phyloP scores from a whole-genome alignment of 345 rosid species.

The Turritis glabra region DNA sequence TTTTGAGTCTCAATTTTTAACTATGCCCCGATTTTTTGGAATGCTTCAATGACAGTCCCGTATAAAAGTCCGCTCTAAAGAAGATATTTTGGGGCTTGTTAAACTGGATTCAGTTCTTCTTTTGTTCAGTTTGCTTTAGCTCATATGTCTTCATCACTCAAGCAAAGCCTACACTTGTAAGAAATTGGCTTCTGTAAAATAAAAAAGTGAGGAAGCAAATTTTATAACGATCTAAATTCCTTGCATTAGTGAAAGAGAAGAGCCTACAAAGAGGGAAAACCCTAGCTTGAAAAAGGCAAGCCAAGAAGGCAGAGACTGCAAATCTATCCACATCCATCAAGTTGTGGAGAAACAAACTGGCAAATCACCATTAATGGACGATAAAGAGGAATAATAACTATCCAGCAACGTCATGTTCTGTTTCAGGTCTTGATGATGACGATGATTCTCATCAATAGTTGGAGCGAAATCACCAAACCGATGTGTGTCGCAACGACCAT shows the following conservation, averaged over 20 bases:
- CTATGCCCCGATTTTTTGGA: background rate
- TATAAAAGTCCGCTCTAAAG: no score
- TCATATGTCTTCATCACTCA: background rate
- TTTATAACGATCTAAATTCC: background rate
- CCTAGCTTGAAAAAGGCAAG: slow-evolving; percentile 26
- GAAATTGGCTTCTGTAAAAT: background rate
- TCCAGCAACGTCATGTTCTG: slow-evolving; percentile 35
- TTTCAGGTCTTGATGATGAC: slow-evolving; percentile 13
- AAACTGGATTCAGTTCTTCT: background rate
- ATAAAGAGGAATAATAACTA: slow-evolving; percentile 24
- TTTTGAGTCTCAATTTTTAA: background rate
- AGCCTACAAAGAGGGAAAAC: slow-evolving; percentile 21
- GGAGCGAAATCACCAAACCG: slow-evolving; percentile 8
- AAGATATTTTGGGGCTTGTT: no score
- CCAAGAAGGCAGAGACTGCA: background rate
- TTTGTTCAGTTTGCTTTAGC: background rate
- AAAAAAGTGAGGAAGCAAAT: background rate
- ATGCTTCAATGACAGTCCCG: background rate
- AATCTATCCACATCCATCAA: slow-evolving; percentile 15
- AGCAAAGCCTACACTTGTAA: background rate
- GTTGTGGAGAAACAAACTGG: slow-evolving; percentile 34
- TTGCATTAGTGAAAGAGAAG: slow-evolving; percentile 14
- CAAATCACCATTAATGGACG: slow-evolving; percentile 29
- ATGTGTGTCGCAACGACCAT: slow-evolving; percentile 1
- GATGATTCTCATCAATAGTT: slow-evolving; percentile 13